Base-by-base conservation (phyloP, 140 eudicot genomes). In the Bidens hawaiensis region DNA sequence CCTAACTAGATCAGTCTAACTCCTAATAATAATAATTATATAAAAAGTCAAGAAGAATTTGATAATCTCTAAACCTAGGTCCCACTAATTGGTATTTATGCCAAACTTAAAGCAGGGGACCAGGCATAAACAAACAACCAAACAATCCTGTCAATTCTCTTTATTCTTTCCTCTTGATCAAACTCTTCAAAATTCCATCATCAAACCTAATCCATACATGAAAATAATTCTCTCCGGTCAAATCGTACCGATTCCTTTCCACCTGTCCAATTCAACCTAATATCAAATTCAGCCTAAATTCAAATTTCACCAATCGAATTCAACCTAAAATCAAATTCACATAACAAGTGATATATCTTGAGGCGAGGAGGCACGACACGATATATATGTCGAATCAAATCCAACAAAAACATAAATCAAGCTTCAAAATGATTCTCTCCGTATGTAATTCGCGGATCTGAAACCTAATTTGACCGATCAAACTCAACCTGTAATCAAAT, bases 311-410 rank as follows among this genome's bases (percentile, higher is more conserved):
- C 38, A 10, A 31, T 31, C 8, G 9, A 17, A 28, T 60, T 25
- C 69, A 48, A 47, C 68, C 38, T 31, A 7, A n/a, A 10, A n/a
- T 31, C 42, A 16, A 47, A 64, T 13, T 57, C 45, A 33, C 25
- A 28, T 28, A 10, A 53, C 69, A 31, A 27, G 3, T 16, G 46
- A 63, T n/a, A 33, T 18, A 65, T 30, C 62, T 25, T 62, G 34
- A 47, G 61, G n/a, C n/a, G n/a, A n/a, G n/a, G n/a, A n/a, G n/a
- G n/a, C n/a, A n/a, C n/a, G n/a, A n/a, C n/a, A n/a, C n/a, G n/a
- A n/a, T n/a, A n/a, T n/a, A n/a, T n/a, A n/a, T n/a, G n/a, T n/a
- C 38, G 75, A 68, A 68, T 56, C 15, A 49, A 69, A 69, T 69
- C 51, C 16, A 60, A 16, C 75, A 50, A 34, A 23, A 60, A 60